Base-by-base conservation (phyloP, 2,329 filamentous ascomycete genomes). In the Claviceps sp. region DNA sequence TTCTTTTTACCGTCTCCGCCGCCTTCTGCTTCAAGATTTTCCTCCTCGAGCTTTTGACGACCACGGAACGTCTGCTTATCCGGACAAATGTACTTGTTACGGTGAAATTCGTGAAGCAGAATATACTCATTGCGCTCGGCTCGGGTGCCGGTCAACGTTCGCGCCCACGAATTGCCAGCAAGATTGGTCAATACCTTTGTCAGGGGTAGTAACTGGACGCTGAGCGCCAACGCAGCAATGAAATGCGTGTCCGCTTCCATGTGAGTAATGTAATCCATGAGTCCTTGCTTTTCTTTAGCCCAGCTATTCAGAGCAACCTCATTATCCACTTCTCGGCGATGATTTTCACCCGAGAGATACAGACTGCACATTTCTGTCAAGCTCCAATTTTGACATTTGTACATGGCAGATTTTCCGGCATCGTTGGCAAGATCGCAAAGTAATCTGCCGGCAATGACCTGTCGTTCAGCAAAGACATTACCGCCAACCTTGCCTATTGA, bases 51-150 rank as follows among this genome's bases (percentile, higher is more conserved):
- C 61, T 85, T 86, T 47, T 80, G 77, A 54, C 87, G 86, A 14
- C 82, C 82, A 59, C 84, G 89, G 61, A 87, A 88, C 45, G 77
- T 84, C 58, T 88, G 83, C 70, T 98, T 98, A 71, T 98, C 94
- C 0, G 93, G 93, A 64, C 89, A 96, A 54, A 98, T 96, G 64
- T 95, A 98, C 68, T 96, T 97, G 69, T 93, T 96, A 56, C 86
- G 84, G 65, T 96, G 80, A 64, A 98, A 98, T 62, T 97, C 91
- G 60, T 98, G 93, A 5, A 98, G 79, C 64, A 98, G 64, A 88
- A 98, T 98, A 76, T 95, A 98, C 70, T 98, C 93, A 69, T 98
- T 98, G 38, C 93, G 86, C 71, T 98, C 93, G 8, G 93, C 93
- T 64, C 93, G 85, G 20, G 93, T 98, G 67, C 93, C 93, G 39